A percentile compares a stretch with the other conserved stretches of the same genome.
Evolutionary conservation across 2,329 filamentous ascomycete genomes (phyloP).

Genomic region (Triangularia setosa): DNA sequence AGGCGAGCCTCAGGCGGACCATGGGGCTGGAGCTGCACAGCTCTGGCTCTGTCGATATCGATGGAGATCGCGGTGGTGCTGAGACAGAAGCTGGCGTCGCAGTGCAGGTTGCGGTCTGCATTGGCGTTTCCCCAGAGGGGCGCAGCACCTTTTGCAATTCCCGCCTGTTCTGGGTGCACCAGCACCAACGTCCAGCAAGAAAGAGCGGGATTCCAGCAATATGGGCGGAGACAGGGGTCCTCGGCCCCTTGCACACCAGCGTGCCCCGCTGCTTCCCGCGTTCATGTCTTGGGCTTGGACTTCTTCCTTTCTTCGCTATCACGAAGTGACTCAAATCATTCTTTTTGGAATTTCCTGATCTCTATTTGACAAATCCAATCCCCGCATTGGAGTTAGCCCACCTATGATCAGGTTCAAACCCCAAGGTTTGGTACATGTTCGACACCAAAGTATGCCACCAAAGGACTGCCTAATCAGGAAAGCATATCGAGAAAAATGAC

Average conservation of each 20-base stretch:
- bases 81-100: not conserved
- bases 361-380: not conserved
- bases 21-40: slow-evolving; percentile 2
- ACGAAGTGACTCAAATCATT: not conserved
- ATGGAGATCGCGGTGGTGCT: not conserved
- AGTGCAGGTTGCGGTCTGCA: slow-evolving; percentile 7
- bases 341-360: not conserved
- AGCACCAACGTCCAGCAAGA: not conserved
- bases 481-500: not conserved
- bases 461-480: not conserved
- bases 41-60: not conserved
- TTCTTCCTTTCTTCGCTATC: not conserved
- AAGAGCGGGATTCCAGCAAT: slow-evolving; percentile 8
- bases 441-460: not conserved
- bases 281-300: not conserved
- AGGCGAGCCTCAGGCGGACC: not conserved
- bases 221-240: slow-evolving; percentile 6
- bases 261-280: not conserved
- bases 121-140: slow-evolving; percentile 10
- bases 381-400: not conserved
- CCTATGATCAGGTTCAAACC: not conserved
- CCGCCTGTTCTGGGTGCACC: slow-evolving; percentile 3
- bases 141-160: slow-evolving; percentile 8
- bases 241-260: not conserved
- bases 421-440: too few species aligned